Conservation (phyloP, 805 yeast genomes). For the Myxozyma melibiosi region DNA sequence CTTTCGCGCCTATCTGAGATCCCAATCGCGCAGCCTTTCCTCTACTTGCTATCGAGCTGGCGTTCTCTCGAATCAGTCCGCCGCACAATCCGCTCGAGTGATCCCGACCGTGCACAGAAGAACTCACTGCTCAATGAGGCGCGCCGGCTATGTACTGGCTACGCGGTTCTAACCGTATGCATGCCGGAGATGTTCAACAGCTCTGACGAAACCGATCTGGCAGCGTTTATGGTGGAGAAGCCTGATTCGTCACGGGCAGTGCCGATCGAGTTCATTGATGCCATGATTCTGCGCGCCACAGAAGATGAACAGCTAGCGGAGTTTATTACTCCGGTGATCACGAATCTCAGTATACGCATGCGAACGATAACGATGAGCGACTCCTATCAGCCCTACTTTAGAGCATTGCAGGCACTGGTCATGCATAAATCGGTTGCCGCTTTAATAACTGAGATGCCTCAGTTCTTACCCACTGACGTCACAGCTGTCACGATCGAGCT, state of each 20-base stretch:
- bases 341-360: conserved; percentile 45
- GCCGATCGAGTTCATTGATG: conserved; percentile 54
- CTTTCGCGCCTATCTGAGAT: conserved; percentile 56
- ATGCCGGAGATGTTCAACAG: conserved; percentile 36
- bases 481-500: conserved; percentile 60
- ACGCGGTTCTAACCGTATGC: conserved; percentile 43
- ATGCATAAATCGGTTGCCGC: conserved; percentile 63
- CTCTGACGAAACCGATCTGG: conserved; percentile 19
- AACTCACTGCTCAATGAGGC: conserved; percentile 47
- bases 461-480: conserved; percentile 52
- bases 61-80: conserved; percentile 44
- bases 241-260: conserved; percentile 29
- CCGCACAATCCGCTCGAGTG: conserved; percentile 48
- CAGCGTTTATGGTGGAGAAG: conserved; percentile 23
- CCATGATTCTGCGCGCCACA: conserved; percentile 58
- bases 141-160: conserved; percentile 51
- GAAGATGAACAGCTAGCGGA: conserved; percentile 70
- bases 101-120: conserved; percentile 47
- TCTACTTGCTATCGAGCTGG: conserved; percentile 54
- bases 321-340: conserved; percentile 55
- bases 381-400: conserved; percentile 43
- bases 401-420: conserved; percentile 58
- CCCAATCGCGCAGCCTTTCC: conserved; percentile 50
- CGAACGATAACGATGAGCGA: conserved; percentile 33
- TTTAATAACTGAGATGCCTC: conserved; percentile 57